phyloP scores from a whole-genome alignment of 345 rosid species.

The Rhizophora mangle region DNA sequence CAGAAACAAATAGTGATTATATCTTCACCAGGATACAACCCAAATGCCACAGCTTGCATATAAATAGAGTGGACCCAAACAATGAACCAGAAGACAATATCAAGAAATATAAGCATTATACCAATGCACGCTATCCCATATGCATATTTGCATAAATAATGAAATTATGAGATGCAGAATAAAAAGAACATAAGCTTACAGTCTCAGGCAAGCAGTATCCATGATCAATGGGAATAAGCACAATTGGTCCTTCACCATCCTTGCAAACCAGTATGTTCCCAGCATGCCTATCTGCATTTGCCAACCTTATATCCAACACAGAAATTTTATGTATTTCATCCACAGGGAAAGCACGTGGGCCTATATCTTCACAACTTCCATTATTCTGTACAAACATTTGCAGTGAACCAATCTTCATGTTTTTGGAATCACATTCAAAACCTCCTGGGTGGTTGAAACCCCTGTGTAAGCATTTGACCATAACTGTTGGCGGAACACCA shows the following conservation, averaged over 20 bases:
- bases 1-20: no score
- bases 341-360: slow-evolving; percentile 61
- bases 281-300: slow-evolving; percentile 89
- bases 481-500: slow-evolving; percentile 79
- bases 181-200: slow-evolving; percentile 38
- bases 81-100: no score
- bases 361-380: slow-evolving; percentile 94
- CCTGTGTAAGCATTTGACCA: slow-evolving; percentile 77
- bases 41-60: no score
- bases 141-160: no score
- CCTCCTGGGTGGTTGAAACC: slow-evolving; percentile 67
- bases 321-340: slow-evolving; percentile 86
- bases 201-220: slow-evolving; percentile 85
- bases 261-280: slow-evolving; percentile 78
- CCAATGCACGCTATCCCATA: no score
- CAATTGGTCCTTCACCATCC: slow-evolving; percentile 40
- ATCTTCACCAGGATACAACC: no score
- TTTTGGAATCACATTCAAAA: slow-evolving; percentile 35
- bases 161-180: no score
- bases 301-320: slow-evolving; percentile 85
- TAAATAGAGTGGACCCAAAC: no score
- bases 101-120: no score
- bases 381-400: slow-evolving; percentile 69
- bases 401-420: slow-evolving; percentile 70
- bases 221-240: slow-evolving; percentile 81